Evolutionary conservation across 805 yeast species (phyloP).

Genomic region (Komagataella ulmi): DNA sequence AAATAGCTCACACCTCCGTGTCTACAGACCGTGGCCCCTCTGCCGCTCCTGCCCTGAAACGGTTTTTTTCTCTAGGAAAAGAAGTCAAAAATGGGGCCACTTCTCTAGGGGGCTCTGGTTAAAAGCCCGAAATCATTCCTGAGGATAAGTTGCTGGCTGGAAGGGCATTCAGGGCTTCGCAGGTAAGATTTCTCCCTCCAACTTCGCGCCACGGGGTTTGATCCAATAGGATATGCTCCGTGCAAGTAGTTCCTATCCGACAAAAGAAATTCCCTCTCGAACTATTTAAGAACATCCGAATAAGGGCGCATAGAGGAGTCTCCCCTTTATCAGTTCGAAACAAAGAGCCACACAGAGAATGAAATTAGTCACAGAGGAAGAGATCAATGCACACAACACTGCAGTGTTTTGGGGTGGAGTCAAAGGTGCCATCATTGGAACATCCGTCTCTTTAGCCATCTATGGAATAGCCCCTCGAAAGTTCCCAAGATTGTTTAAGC

Average conservation of each 20-base stretch:
- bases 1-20: neutral
- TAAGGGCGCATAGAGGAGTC: neutral
- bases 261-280: neutral
- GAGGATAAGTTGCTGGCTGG: neutral
- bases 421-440: constrained; percentile 47
- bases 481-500: constrained; percentile 26
- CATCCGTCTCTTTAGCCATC: constrained; percentile 38
- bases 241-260: neutral
- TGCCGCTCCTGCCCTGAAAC: neutral
- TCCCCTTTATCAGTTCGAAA: neutral
- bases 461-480: constrained; percentile 34
- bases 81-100: neutral
- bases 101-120: neutral
- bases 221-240: neutral
- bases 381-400: constrained; percentile 49
- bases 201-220: neutral
- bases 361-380: constrained; percentile 59
- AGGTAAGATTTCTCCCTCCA: neutral
- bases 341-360: constrained; percentile 18
- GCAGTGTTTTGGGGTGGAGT: constrained; percentile 47
- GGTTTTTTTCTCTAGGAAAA: neutral
- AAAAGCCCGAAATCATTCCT: neutral
- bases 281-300: neutral
- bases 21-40: neutral
- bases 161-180: neutral